phyloP scores from a whole-genome alignment of 352 stramenopile genomes.

The Pythium dissimile region DNA sequence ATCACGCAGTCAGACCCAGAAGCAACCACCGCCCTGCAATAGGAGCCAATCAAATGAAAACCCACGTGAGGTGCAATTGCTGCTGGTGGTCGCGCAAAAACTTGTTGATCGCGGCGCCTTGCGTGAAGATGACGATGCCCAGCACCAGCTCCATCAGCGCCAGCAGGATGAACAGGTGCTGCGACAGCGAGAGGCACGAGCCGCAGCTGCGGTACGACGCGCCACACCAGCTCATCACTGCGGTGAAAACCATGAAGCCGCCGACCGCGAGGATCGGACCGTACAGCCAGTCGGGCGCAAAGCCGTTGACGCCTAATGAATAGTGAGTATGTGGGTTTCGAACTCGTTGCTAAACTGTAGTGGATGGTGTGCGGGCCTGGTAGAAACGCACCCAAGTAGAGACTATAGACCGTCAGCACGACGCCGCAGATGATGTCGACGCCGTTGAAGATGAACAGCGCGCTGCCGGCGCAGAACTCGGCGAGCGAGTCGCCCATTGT shows the following conservation, averaged over 20 bases:
- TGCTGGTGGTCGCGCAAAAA: constrained; percentile 64
- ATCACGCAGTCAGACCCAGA: too few species aligned
- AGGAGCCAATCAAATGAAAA: too few species aligned
- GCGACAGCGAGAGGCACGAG: constrained; percentile 50
- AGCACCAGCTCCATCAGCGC: constrained; percentile 56
- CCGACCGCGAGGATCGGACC: constrained; percentile 52
- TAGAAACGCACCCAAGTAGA: constrained; percentile 52
- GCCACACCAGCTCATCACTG: constrained; percentile 64
- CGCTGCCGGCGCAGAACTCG: constrained; percentile 56
- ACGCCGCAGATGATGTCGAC: constrained; percentile 60
- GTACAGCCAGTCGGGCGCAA: constrained; percentile 68
- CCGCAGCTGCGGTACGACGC: constrained; percentile 43
- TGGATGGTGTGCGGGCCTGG: background rate
- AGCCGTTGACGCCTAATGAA: constrained; percentile 48
- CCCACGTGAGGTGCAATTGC: constrained; percentile 53
- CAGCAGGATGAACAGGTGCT: constrained; percentile 57
- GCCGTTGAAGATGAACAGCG: constrained; percentile 70
- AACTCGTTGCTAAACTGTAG: background rate
- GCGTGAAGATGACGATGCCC: constrained; percentile 64
- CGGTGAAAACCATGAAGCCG: constrained; percentile 39
- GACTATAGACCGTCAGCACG: constrained; percentile 51
- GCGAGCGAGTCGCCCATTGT: constrained; percentile 34
- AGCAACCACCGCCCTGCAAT: too few species aligned
- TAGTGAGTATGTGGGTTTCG: background rate
- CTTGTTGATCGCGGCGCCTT: constrained; percentile 50